Conservation (phyloP, 768 basidiomycete species). For the Mrakia frigida region DNA sequence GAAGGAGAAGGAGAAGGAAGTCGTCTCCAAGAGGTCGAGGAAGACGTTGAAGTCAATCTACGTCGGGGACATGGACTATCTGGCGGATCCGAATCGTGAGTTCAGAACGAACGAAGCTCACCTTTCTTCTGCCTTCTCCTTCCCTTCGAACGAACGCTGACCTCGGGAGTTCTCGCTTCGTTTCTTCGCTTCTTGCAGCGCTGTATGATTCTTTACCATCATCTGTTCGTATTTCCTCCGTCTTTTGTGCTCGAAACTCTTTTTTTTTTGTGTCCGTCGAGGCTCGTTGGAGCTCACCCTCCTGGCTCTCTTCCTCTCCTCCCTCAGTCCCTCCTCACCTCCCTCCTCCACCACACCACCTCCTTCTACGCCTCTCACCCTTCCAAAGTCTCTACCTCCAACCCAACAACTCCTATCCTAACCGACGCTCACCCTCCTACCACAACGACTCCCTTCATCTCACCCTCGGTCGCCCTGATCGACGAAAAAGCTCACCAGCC, state of each 20-base stretch:
- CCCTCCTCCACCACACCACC: neutral
- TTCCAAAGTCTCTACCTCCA: too few species aligned
- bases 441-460: neutral
- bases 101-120: neutral
- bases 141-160: neutral
- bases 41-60: neutral
- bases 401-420: neutral
- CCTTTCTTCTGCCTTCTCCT: neutral
- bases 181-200: neutral
- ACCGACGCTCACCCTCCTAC: neutral
- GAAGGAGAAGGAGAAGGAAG: neutral
- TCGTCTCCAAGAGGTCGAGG: neutral
- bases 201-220: neutral
- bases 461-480: neutral
- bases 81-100: slow-evolving; percentile 6
- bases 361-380: slow-evolving; percentile 2
- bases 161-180: neutral
- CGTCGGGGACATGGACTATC: neutral
- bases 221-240: neutral
- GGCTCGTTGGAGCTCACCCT: neutral
- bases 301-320: neutral
- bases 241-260: neutral
- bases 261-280: neutral
- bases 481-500: neutral
- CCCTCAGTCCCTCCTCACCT: slow-evolving; percentile 14